These are phyloP conservation scores for Entophlyctis helioformis DNA, from an alignment of 192 early-diverging fungal genomes.

Conservation along the genomic window DNA sequence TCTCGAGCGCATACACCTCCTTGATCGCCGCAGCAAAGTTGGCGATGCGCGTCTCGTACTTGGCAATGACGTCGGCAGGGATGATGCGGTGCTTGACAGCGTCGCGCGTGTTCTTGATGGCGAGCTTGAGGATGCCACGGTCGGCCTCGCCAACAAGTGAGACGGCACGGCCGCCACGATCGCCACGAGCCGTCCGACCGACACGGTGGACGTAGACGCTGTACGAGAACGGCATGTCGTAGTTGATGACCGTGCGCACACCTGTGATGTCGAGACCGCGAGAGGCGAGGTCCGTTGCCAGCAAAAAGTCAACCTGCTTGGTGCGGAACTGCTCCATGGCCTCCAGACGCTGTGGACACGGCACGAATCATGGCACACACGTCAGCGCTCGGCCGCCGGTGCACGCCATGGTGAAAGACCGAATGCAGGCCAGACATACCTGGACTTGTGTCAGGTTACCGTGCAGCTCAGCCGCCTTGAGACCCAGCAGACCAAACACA, in stretches of 20 bases:
- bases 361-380: no score
- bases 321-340: constrained; percentile 85
- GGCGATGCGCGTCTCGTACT: constrained; percentile 63
- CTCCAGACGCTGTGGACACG: constrained; percentile 49
- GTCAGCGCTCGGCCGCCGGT: no score
- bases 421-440: neutral
- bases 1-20: constrained; percentile 33
- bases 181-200: constrained; percentile 92
- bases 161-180: constrained; percentile 73
- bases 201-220: constrained; percentile 89
- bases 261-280: constrained; percentile 96
- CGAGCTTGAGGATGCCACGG: constrained; percentile 82
- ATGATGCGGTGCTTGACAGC: constrained; percentile 86
- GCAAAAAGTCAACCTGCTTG: constrained; percentile 70
- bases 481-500: constrained; percentile 78
- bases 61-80: constrained; percentile 58
- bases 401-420: neutral
- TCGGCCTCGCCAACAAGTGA: constrained; percentile 88
- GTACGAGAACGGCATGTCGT: constrained; percentile 91
- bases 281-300: constrained; percentile 93
- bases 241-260: constrained; percentile 96
- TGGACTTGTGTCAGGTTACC: constrained; percentile 89
- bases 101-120: constrained; percentile 67
- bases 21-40: constrained; percentile 37
- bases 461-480: constrained; percentile 86